These are phyloP conservation scores for Fusarium sororula DNA, from an alignment of 2,329 filamentous ascomycete species.

Conservation along the genomic window DNA sequence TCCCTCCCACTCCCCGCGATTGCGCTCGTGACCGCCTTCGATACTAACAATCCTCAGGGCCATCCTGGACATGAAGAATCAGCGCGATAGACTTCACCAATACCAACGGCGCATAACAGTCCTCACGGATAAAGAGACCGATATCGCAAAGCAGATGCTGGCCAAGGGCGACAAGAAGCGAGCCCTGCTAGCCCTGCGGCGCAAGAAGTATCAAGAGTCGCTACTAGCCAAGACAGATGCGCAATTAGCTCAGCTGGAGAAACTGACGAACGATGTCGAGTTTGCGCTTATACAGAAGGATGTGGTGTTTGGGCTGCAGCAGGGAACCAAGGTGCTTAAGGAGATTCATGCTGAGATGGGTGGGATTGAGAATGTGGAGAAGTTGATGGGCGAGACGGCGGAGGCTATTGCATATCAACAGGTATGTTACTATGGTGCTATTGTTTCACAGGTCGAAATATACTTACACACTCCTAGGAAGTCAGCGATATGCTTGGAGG, in stretches of 20 bases:
- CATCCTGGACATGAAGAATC: slow-evolving; percentile 96
- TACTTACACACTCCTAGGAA: slow-evolving; percentile 66
- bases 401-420: slow-evolving; percentile 92
- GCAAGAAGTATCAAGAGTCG: slow-evolving; percentile 97
- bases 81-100: slow-evolving; percentile 96
- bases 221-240: slow-evolving; percentile 88
- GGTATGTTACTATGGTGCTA: slow-evolving; percentile 56
- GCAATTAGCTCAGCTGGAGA: slow-evolving; percentile 93
- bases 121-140: slow-evolving; percentile 87
- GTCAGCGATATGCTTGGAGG: slow-evolving; percentile 90
- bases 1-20: slow-evolving; percentile 12
- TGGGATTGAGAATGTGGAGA: slow-evolving; percentile 91
- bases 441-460: neutral
- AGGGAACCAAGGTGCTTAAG: slow-evolving; percentile 87
- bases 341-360: slow-evolving; percentile 97
- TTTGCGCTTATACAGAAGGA: slow-evolving; percentile 98
- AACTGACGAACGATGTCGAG: slow-evolving; percentile 87
- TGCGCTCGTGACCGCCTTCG: slow-evolving; percentile 26
- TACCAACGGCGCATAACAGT: slow-evolving; percentile 91
- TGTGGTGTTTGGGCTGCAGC: slow-evolving; percentile 89
- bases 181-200: slow-evolving; percentile 86
- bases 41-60: slow-evolving; percentile 66
- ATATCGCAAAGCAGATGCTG: slow-evolving; percentile 84
- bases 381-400: slow-evolving; percentile 90
- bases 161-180: slow-evolving; percentile 80